Conservation (phyloP, 2,329 filamentous ascomycete species). For the Nakataea oryzae region DNA sequence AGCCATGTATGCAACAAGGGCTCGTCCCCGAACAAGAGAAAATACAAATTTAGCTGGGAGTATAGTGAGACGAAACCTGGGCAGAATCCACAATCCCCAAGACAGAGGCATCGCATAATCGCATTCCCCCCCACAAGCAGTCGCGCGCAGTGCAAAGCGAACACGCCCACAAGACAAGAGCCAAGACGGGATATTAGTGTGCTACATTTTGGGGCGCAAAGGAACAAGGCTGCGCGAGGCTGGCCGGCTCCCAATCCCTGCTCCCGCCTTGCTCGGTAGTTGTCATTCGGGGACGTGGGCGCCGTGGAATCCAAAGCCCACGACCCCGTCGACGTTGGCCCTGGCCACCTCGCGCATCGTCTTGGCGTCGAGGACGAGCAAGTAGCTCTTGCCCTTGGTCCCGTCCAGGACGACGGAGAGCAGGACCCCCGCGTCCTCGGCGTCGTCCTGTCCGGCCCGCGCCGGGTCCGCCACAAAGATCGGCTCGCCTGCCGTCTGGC, state of each 20-base stretch:
- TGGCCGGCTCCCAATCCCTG: too few species aligned
- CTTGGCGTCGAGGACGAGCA: slow-evolving; percentile 53
- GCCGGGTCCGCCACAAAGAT: slow-evolving; percentile 51
- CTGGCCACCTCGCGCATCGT: slow-evolving; percentile 54
- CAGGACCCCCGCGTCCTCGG: slow-evolving; percentile 54
- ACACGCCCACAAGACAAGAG: too few species aligned
- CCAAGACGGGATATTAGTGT: background rate
- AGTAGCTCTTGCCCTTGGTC: slow-evolving; percentile 45
- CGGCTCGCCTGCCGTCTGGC: slow-evolving; percentile 58
- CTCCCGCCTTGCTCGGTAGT: too few species aligned
- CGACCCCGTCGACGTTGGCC: slow-evolving; percentile 49
- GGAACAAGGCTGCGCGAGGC: too few species aligned
- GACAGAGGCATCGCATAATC: background rate
- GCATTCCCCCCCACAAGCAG: background rate
- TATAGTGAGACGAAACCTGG: too few species aligned
- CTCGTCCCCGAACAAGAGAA: too few species aligned
- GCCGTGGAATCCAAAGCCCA: slow-evolving; percentile 58
- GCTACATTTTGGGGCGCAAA: too few species aligned
- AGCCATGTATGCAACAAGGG: too few species aligned
- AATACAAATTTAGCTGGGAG: too few species aligned
- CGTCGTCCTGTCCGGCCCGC: slow-evolving; percentile 20
- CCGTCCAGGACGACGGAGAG: slow-evolving; percentile 57
- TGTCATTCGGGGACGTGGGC: slow-evolving; percentile 23
- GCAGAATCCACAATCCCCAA: background rate
- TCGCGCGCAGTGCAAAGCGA: background rate